These are phyloP conservation scores for Carex pumila DNA, from an alignment of 176 grass and related monocot genomes.

Conservation along the genomic window DNA sequence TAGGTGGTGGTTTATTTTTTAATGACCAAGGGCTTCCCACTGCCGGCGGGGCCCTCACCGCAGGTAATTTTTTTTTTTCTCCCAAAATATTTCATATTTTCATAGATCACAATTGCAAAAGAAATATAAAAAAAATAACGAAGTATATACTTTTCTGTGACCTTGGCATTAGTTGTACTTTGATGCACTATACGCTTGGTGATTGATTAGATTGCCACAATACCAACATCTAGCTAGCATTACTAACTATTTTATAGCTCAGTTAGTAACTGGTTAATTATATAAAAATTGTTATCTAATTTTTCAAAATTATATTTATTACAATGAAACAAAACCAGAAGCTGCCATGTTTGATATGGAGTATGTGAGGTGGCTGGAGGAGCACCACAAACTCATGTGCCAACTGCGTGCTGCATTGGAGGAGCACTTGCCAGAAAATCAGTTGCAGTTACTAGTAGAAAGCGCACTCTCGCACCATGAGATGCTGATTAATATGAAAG, in stretches of 20 bases:
- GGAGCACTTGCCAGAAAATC: constrained; percentile 39
- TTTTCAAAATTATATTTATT: not conserved
- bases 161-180: not conserved
- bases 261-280: not conserved
- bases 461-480: constrained; percentile 47
- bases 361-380: constrained; percentile 61
- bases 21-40: not conserved
- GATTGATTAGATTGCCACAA: not conserved
- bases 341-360: constrained; percentile 51
- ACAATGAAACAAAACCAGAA: constrained; percentile 14
- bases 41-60: not conserved
- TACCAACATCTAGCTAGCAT: not conserved
- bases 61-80: constrained; percentile 3
- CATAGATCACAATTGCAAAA: not conserved
- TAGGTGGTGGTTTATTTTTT: not conserved
- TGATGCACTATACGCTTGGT: not conserved
- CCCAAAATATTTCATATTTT: not conserved
- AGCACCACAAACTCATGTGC: constrained; percentile 55
- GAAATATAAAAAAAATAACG: not conserved
- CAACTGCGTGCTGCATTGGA: constrained; percentile 52
- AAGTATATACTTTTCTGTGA: not conserved
- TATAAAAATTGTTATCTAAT: not conserved
- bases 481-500: constrained; percentile 43
- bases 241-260: not conserved
- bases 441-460: constrained; percentile 45